These are phyloP conservation scores for Xylariaceae sp. DNA, from an alignment of 2,329 filamentous ascomycete species.

Conservation along the genomic window DNA sequence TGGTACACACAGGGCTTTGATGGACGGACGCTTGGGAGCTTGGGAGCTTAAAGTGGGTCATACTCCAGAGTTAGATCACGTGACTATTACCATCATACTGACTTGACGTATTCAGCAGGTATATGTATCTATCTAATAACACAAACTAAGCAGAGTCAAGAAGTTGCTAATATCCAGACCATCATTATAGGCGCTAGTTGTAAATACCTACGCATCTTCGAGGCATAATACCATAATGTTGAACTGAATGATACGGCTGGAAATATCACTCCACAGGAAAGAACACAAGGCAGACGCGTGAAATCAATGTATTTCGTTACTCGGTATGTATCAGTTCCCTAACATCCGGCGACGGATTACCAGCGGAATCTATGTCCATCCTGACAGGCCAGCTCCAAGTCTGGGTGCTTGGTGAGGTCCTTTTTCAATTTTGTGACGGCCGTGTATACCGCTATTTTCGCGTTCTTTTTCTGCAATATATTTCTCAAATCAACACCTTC, in stretches of 20 bases:
- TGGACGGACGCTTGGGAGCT: too few species aligned
- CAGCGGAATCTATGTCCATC: slow-evolving; percentile 46
- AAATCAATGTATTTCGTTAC: slow-evolving; percentile 26
- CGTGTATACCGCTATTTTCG: slow-evolving; percentile 21
- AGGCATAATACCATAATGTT: slow-evolving; percentile 6
- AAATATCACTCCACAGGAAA: too few species aligned
- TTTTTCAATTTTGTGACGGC: slow-evolving; percentile 32
- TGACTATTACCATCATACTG: neutral
- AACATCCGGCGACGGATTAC: slow-evolving; percentile 47
- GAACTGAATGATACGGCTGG: neutral
- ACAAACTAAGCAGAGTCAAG: too few species aligned
- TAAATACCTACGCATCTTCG: neutral
- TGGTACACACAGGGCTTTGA: neutral
- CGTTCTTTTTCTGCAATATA: slow-evolving; percentile 20
- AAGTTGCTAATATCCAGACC: too few species aligned
- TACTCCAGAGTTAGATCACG: slow-evolving; percentile 1
- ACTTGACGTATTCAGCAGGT: too few species aligned
- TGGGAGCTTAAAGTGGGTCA: neutral
- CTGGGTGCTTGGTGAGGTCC: slow-evolving; percentile 23
- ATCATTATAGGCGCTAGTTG: neutral
- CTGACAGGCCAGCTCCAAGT: slow-evolving; percentile 30
- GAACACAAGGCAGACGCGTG: neutral
- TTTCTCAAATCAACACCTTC: slow-evolving; percentile 26
- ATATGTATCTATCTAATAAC: too few species aligned
- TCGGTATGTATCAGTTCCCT: slow-evolving; percentile 29